phyloP scores from a whole-genome alignment of 108 stramenopile species.

The Bacterosira constricta region DNA sequence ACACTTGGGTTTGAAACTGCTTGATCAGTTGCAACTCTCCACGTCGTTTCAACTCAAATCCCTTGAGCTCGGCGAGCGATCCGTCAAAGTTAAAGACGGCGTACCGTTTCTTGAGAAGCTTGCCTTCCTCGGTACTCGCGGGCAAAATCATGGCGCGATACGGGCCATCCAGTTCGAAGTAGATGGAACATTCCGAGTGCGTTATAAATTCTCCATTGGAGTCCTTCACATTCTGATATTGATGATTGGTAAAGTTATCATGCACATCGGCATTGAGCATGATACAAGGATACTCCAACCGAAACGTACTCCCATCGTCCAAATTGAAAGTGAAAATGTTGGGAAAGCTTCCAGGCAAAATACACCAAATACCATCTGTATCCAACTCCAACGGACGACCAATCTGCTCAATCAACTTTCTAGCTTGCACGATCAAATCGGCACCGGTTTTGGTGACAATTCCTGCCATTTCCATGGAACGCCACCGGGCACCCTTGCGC shows the following conservation, averaged over 20 bases:
- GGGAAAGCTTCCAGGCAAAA: constrained; percentile 96
- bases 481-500: constrained; percentile 99
- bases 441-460: constrained; percentile 99
- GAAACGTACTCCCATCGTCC: constrained; percentile 74
- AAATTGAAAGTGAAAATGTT: constrained; percentile 89
- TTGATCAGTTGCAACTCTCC: constrained; percentile 99
- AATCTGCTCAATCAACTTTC: constrained; percentile 94
- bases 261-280: constrained; percentile 99
- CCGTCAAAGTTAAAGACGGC: constrained; percentile 99
- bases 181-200: constrained; percentile 96
- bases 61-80: constrained; percentile 98
- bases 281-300: constrained; percentile 95
- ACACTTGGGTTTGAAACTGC: constrained; percentile 97
- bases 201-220: constrained; percentile 86
- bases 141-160: constrained; percentile 99
- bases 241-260: constrained; percentile 98
- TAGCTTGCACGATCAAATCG: constrained; percentile 96
- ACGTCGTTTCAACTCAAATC: constrained; percentile 98
- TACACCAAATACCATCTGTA: constrained; percentile 99
- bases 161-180: constrained; percentile 99
- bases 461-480: constrained; percentile 99
- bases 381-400: constrained; percentile 98
- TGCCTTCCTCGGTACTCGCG: constrained; percentile 98
- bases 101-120: constrained; percentile 98
- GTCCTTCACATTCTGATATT: constrained; percentile 94